phyloP scores from a whole-genome alignment of 116 monocot species.

The Posidonia oceanica region DNA sequence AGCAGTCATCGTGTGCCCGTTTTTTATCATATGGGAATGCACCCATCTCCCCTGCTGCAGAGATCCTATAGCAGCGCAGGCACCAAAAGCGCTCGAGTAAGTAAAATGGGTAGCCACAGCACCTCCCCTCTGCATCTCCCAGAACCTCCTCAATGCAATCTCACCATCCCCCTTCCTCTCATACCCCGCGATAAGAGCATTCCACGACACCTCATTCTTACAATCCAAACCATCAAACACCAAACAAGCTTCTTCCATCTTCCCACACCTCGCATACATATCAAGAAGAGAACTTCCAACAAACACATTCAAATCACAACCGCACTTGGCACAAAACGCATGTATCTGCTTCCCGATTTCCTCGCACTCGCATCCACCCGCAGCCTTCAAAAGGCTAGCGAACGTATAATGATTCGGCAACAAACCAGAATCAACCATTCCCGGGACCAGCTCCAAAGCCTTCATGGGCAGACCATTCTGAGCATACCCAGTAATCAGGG shows the following conservation, averaged over 20 bases:
- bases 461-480: constrained; percentile 10
- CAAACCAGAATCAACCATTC: constrained; percentile 11
- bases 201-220: constrained; percentile 34
- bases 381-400: constrained; percentile 26
- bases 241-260: constrained; percentile 17
- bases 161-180: constrained; percentile 15
- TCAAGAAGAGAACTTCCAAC: constrained; percentile 27
- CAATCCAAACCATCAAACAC: constrained; percentile 14
- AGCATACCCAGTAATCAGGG: constrained; percentile 20
- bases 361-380: constrained; percentile 3
- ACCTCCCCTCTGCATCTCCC: constrained; percentile 24
- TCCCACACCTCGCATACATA: constrained; percentile 21
- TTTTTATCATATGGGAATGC: constrained; percentile 29
- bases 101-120: constrained; percentile 17
- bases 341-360: constrained; percentile 14
- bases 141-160: constrained; percentile 12
- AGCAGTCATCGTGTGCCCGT: not conserved
- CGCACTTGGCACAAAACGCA: constrained; percentile 15
- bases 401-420: constrained; percentile 25
- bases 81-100: constrained; percentile 26
- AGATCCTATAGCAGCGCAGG: constrained; percentile 19
- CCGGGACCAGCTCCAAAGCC: constrained; percentile 15
- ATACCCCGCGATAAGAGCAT: constrained; percentile 24
- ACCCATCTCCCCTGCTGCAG: constrained; percentile 34
- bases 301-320: constrained; percentile 17